Conservation (phyloP, 495 filamentous ascomycete genomes). For the Talaromyces nanjingensis region DNA sequence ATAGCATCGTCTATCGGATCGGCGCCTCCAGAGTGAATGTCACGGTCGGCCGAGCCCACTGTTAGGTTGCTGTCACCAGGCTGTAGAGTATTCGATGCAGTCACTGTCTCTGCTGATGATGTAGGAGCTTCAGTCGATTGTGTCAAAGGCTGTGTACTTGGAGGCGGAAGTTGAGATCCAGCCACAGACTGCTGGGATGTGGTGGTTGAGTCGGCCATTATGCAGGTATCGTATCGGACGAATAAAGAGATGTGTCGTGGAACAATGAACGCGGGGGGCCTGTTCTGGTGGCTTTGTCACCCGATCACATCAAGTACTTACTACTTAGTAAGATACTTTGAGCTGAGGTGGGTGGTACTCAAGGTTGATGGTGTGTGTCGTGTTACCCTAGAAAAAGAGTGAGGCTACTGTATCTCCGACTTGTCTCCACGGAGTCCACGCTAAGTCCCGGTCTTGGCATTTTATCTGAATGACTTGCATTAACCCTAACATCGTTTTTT, state of each 20-base stretch:
- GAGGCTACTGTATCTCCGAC: background rate
- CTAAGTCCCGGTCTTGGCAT: background rate
- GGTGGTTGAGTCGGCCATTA: conserved; percentile 3
- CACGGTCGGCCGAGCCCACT: background rate
- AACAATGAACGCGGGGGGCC: background rate
- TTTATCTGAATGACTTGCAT: background rate
- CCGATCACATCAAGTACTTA: background rate
- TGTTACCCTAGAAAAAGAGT: background rate
- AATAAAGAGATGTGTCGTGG: conserved; percentile 5
- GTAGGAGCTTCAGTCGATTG: background rate
- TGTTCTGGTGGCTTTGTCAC: conserved; percentile 8
- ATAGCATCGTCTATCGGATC: background rate
- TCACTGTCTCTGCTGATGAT: background rate
- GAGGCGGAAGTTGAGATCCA: background rate
- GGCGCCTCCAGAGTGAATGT: background rate
- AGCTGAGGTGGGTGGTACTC: background rate
- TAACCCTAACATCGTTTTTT: background rate
- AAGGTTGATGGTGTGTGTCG: background rate
- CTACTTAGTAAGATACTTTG: background rate
- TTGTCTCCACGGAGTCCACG: background rate
- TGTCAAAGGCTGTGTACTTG: background rate
- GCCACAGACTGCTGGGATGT: background rate
- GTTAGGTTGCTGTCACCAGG: background rate
- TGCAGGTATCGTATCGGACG: background rate
- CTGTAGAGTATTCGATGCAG: background rate